These are phyloP conservation scores for Fusarium oxysporum DNA, from an alignment of 2,329 filamentous ascomycete species.

Conservation along the genomic window DNA sequence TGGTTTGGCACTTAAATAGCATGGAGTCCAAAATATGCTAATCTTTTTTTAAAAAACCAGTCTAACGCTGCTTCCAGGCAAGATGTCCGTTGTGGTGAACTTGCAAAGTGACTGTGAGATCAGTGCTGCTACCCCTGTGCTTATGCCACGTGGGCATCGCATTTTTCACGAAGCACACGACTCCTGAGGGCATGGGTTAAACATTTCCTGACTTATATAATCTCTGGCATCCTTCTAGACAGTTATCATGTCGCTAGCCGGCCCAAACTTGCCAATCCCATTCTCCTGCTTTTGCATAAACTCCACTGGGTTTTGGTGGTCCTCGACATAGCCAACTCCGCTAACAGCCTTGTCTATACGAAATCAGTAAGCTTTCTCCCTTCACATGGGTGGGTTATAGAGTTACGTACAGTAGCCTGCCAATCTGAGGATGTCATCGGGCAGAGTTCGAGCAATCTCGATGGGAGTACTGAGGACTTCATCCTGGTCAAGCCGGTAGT, in stretches of 20 bases:
- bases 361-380: not conserved
- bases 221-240: not conserved
- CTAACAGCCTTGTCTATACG: not conserved
- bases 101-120: too few species aligned
- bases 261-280: not conserved
- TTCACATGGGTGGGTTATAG: rapidly evolving
- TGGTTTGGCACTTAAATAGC: not conserved
- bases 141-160: not conserved
- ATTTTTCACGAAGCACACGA: not conserved
- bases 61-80: too few species aligned
- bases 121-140: not conserved
- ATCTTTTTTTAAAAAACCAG: rapidly evolving
- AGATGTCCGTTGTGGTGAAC: not conserved
- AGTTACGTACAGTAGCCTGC: not conserved
- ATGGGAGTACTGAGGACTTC: not conserved
- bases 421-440: not conserved
- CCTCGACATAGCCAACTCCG: not conserved
- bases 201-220: rapidly evolving
- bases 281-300: not conserved
- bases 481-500: not conserved
- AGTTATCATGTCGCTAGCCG: not conserved
- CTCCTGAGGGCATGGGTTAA: not conserved
- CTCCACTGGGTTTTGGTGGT: not conserved
- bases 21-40: not conserved
- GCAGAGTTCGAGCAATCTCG: not conserved